phyloP scores from a whole-genome alignment of 1,284 basidiomycete species.

The Trichosporon sp. region DNA sequence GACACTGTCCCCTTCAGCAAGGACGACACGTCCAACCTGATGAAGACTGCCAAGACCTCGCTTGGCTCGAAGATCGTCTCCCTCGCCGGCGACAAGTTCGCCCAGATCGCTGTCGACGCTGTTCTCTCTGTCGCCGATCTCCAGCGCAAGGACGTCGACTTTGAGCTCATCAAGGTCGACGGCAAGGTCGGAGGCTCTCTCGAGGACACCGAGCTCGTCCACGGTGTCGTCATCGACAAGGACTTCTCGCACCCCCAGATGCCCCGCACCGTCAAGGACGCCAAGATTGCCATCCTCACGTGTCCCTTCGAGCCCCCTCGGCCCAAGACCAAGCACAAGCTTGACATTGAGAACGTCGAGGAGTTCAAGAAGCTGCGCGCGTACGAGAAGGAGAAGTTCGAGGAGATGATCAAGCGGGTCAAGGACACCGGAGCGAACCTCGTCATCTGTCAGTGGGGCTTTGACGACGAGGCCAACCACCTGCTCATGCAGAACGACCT shows the following conservation, averaged over 20 bases:
- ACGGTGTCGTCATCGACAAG: slow-evolving; percentile 96
- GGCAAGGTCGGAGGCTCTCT: slow-evolving; percentile 97
- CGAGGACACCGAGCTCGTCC: slow-evolving; percentile 73
- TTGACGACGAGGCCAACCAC: slow-evolving; percentile 99
- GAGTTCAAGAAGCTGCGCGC: slow-evolving; percentile 92
- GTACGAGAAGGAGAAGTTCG: slow-evolving; percentile 95
- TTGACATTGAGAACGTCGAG: slow-evolving; percentile 96
- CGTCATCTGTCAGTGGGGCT: slow-evolving; percentile 99
- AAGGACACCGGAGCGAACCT: slow-evolving; percentile 98
- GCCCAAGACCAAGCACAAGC: slow-evolving; percentile 98
- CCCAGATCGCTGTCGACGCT: slow-evolving; percentile 95
- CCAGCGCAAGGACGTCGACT: slow-evolving; percentile 89
- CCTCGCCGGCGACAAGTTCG: slow-evolving; percentile 91
- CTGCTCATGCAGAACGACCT: slow-evolving; percentile 95
- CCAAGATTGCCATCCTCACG: slow-evolving; percentile 91
- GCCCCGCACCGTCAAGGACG: slow-evolving; percentile 82
- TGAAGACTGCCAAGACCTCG: slow-evolving; percentile 94
- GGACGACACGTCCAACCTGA: slow-evolving; percentile 74
- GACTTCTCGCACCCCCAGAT: slow-evolving; percentile 99
- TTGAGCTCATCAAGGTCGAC: slow-evolving; percentile 98
- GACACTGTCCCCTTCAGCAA: slow-evolving; percentile 75
- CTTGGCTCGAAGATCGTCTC: slow-evolving; percentile 98
- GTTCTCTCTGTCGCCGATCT: slow-evolving; percentile 94
- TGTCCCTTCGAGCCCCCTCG: slow-evolving; percentile 98
- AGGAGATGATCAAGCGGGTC: slow-evolving; percentile 92